These are phyloP conservation scores for Brassica hybrid DNA, from an alignment of 441 rosid species.

Conservation along the genomic window DNA sequence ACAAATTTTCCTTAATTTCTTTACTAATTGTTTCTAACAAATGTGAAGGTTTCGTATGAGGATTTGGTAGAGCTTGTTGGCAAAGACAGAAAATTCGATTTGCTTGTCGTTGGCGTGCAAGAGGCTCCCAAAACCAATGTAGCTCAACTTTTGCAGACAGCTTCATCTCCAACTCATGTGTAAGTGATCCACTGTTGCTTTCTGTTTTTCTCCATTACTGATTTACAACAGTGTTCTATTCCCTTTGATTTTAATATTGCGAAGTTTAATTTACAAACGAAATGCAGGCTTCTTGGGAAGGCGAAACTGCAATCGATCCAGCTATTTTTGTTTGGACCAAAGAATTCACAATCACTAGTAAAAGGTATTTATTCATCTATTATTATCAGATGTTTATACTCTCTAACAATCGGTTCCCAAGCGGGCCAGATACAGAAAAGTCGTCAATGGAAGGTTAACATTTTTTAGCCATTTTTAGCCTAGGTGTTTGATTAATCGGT, in stretches of 20 bases:
- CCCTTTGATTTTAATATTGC: neutral
- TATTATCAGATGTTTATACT: neutral
- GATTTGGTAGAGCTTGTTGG: conserved; percentile 66
- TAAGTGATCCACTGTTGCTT: conserved; percentile 38
- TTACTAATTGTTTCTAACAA: neutral
- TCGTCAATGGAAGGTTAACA: neutral
- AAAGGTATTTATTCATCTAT: conserved; percentile 43
- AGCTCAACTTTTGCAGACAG: conserved; percentile 51
- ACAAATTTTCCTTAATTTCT: neutral
- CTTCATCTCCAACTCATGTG: conserved; percentile 58
- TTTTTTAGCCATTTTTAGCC: neutral
- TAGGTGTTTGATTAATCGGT: neutral
- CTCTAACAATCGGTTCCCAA: neutral
- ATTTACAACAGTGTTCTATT: neutral
- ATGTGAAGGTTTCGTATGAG: conserved; percentile 52
- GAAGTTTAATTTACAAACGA: conserved; percentile 11
- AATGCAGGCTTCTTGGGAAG: conserved; percentile 58
- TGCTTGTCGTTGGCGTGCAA: conserved; percentile 71
- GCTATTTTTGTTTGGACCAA: conserved; percentile 64
- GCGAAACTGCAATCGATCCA: conserved; percentile 73
- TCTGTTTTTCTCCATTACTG: neutral
- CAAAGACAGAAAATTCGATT: conserved; percentile 57
- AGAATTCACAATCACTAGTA: conserved; percentile 47
- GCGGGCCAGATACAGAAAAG: neutral
- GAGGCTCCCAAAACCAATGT: conserved; percentile 64